Base-by-base conservation (phyloP, 2,329 filamentous ascomycete genomes). In the Orbilia oligospora region DNA sequence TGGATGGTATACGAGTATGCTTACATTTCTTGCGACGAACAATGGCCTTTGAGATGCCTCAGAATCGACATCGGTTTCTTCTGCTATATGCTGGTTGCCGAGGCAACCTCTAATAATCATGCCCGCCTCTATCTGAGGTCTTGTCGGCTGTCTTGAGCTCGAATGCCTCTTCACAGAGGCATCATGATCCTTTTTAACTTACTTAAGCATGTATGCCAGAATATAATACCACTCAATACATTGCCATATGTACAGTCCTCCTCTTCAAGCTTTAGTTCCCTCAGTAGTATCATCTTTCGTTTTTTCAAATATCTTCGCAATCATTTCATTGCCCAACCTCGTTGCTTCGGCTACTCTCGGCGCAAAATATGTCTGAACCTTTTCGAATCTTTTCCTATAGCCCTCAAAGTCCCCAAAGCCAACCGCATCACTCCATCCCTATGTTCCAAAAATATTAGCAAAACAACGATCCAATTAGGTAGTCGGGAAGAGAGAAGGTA, bases 391-490 rank as follows among this genome's bases (percentile, higher is more conserved):
- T 86, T 97, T 93, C 81, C 91, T 89, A 88, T 97, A 99, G 44
- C 92, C 93, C 81, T 97, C 93, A 83, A 98, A 98, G 84, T 97
- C 92, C 1, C 95, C 93, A 79, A 97, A 90, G 27, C 89, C 91
- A 46, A 99, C 96, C 79, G 94, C 94, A 84, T 97, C 94, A 48
- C 93, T 96, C 96, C 96, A 99, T 5, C 94, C 96, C 88, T 89
- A 71, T 56, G 44, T n/a, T 38, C n/a, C n/a, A n/a, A 38, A 16
- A 44, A 3, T 22, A 14, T 65, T 65, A 61, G 56, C 27, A 22
- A 61, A 44, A 20, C 27, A 10, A 20, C 20, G 36, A 20, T 56
- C 30, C 27, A 3, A 22, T 38, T 5, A 38, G 55, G 3, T 30
- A n/a, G n/a, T n/a, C n/a, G n/a, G n/a, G 3, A 30, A 30, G 27